Percentiles rank a stretch among this genome's conserved stretches.
Conservation (phyloP, 257 asterid genomes). For the Gentiana straminea region DNA sequence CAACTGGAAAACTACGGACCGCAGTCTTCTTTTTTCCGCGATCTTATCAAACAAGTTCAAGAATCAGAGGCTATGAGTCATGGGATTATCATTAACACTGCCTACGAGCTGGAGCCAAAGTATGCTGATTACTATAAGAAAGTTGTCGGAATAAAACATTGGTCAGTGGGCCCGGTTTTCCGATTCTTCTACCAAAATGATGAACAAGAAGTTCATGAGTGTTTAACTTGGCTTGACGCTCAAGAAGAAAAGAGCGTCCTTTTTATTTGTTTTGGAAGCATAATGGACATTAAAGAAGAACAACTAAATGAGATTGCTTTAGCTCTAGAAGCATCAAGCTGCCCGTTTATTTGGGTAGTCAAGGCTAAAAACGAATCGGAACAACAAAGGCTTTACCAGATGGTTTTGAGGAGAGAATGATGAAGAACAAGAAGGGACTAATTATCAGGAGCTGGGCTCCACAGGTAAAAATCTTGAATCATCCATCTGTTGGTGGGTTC, state of each 20-base stretch:
- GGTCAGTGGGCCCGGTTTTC: constrained; percentile 22
- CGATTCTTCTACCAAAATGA: constrained; percentile 10
- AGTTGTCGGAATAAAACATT: constrained; percentile 7
- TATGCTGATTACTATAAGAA: constrained; percentile 12
- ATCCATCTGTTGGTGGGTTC: constrained; percentile 18
- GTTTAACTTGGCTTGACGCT: constrained; percentile 16
- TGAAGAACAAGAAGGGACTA: constrained; percentile 10
- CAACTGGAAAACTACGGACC: constrained; percentile 8
- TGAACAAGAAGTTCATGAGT: neutral
- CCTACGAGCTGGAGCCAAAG: constrained; percentile 14
- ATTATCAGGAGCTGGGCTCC: constrained; percentile 24
- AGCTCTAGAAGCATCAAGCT: constrained; percentile 14
- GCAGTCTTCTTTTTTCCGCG: neutral
- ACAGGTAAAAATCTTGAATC: constrained; percentile 14
- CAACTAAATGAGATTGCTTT: constrained; percentile 18
- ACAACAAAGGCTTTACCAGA: constrained; percentile 12
- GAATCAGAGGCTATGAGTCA: constrained; percentile 16
- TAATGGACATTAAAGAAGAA: constrained; percentile 6
- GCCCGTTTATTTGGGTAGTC: constrained; percentile 16
- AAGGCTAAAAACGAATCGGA: neutral
- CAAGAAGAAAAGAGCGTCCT: constrained; percentile 9
- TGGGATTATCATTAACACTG: constrained; percentile 7
- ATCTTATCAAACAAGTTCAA: neutral
- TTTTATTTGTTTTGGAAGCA: constrained; percentile 21
- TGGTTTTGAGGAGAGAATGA: constrained; percentile 15